These are phyloP conservation scores for Entomortierella chlamydospora DNA, from an alignment of 192 early-diverging fungal species.

Conservation along the genomic window DNA sequence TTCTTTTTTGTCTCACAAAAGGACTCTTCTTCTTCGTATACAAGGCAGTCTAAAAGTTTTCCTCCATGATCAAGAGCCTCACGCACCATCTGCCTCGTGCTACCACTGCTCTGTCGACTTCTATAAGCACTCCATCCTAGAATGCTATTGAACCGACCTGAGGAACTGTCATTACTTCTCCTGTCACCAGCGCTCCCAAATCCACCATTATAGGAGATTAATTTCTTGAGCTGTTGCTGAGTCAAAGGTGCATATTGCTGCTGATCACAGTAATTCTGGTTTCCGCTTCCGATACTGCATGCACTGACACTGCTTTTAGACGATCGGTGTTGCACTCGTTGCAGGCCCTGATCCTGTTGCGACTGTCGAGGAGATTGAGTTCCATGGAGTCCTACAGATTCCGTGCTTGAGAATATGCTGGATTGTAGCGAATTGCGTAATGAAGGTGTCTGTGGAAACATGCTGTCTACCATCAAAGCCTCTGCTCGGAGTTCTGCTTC, in stretches of 20 bases:
- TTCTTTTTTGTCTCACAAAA: not conserved
- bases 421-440: not conserved
- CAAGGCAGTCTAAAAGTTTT: slow-evolving; percentile 18
- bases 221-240: slow-evolving; percentile 16
- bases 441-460: slow-evolving; percentile 20
- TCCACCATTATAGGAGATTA: slow-evolving; percentile 1
- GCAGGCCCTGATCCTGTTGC: too few relatives aligned
- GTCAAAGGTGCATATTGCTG: not conserved
- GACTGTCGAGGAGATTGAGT: too few relatives aligned
- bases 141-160: slow-evolving; percentile 10
- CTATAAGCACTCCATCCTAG: slow-evolving; percentile 26
- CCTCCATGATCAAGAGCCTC: slow-evolving; percentile 34
- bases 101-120: slow-evolving; percentile 25
- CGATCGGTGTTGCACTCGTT: not conserved
- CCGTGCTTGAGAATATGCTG: not conserved
- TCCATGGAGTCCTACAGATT: not conserved
- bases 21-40: not conserved
- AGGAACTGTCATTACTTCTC: slow-evolving; percentile 2
- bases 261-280: not conserved
- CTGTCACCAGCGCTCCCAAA: not conserved
- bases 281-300: not conserved
- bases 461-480: slow-evolving; percentile 27
- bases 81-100: slow-evolving; percentile 14
- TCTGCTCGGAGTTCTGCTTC: slow-evolving; percentile 45
- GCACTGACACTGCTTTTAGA: not conserved